Conservation (phyloP, 768 basidiomycete species). For the Guyanaporus albipodus region DNA sequence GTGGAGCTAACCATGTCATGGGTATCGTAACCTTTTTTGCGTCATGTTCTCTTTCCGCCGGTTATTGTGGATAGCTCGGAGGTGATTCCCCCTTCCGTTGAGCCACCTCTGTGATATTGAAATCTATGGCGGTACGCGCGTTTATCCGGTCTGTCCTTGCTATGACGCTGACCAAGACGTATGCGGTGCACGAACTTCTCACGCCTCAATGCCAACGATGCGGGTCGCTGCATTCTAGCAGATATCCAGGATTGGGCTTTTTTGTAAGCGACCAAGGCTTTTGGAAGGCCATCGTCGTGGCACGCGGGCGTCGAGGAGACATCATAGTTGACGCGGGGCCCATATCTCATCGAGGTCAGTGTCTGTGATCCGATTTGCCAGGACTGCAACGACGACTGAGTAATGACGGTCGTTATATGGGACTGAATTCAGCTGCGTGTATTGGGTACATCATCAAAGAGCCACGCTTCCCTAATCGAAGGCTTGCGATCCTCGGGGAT, state of each 20-base stretch:
- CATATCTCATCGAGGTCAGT: constrained; percentile 69
- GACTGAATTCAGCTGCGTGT: constrained; percentile 58
- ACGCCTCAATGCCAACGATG: constrained; percentile 49
- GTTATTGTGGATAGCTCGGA: constrained; percentile 16
- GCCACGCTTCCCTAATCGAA: constrained; percentile 44
- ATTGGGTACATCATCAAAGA: constrained; percentile 77
- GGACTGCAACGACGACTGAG: not conserved
- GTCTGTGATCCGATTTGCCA: not conserved
- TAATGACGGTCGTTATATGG: not conserved
- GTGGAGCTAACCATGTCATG: constrained; percentile 67
- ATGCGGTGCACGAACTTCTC: constrained; percentile 77
- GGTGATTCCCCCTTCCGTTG: constrained; percentile 3
- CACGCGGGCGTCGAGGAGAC: constrained; percentile 37
- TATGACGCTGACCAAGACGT: constrained; percentile 62
- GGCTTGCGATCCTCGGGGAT: constrained; percentile 75
- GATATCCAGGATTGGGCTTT: constrained; percentile 63
- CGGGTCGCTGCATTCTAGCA: constrained; percentile 55
- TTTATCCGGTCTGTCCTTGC: constrained; percentile 70
- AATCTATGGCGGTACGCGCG: constrained; percentile 76
- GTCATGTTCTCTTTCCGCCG: constrained; percentile 52
- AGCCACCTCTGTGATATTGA: constrained; percentile 56
- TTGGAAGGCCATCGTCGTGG: constrained; percentile 55
- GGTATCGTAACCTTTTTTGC: constrained; percentile 66
- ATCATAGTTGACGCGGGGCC: constrained; percentile 70
- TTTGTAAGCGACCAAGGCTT: constrained; percentile 50